Evolutionary conservation across 164 flowering plant species (phyloP).

Genomic region (Litsea cubeba): DNA sequence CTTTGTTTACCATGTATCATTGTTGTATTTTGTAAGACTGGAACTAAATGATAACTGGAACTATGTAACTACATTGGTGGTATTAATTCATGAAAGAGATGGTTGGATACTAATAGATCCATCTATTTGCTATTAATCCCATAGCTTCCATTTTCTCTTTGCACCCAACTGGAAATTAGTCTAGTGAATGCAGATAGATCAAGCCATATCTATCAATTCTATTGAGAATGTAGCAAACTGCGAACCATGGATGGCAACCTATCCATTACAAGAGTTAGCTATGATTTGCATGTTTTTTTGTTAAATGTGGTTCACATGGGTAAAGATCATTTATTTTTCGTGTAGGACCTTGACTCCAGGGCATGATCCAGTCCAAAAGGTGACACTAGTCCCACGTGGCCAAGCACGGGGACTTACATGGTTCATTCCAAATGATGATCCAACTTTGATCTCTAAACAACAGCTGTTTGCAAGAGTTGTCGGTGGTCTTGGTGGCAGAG

Average conservation of each 20-base stretch:
- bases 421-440: slow-evolving; percentile 81
- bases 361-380: slow-evolving; percentile 88
- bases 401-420: slow-evolving; percentile 84
- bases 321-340: neutral
- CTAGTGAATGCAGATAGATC: neutral
- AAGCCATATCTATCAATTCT: neutral
- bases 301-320: neutral
- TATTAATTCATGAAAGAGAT: too few relatives aligned
- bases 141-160: neutral
- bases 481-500: slow-evolving; percentile 89
- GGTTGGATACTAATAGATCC: too few relatives aligned
- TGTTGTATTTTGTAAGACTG: too few relatives aligned
- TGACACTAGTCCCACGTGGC: slow-evolving; percentile 79
- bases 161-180: neutral
- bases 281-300: too few relatives aligned
- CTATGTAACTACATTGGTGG: too few relatives aligned
- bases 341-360: slow-evolving; percentile 88
- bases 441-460: slow-evolving; percentile 78
- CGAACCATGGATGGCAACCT: neutral
- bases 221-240: neutral
- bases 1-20: too few relatives aligned
- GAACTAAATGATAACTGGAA: too few relatives aligned
- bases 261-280: neutral
- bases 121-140: neutral
- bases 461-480: slow-evolving; percentile 87